Conservation (phyloP, 495 filamentous ascomycete genomes). For the Penicillium antarcticum region DNA sequence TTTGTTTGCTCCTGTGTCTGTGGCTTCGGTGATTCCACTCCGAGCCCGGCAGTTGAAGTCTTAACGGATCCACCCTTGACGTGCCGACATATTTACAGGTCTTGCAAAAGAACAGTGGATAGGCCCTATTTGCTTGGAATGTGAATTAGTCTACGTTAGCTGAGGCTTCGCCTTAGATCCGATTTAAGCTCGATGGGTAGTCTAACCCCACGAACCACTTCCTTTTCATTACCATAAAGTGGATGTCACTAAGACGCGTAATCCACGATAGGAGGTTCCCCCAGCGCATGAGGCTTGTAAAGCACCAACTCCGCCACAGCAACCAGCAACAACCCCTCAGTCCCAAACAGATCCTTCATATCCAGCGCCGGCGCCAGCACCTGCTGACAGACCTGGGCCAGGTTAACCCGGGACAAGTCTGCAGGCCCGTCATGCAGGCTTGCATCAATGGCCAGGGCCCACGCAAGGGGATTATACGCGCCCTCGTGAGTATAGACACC, state of each 20-base stretch:
- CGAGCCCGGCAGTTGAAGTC: too few species aligned
- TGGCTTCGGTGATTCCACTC: too few species aligned
- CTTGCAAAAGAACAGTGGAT: too few species aligned
- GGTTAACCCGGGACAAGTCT: conserved; percentile 21
- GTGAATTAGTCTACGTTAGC: neutral
- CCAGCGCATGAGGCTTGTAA: conserved; percentile 8
- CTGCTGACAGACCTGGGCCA: conserved; percentile 26
- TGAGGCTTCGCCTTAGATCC: neutral
- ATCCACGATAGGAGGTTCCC: conserved; percentile 16
- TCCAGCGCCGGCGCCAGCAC: conserved; percentile 28
- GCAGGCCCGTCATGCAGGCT: conserved; percentile 38
- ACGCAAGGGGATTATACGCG: conserved; percentile 42
- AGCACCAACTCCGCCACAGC: conserved; percentile 12
- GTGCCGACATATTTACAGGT: too few species aligned
- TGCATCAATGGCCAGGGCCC: conserved; percentile 41
- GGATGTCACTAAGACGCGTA: conserved; percentile 16
- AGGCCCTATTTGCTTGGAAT: too few species aligned
- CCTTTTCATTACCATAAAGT: neutral
- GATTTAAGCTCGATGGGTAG: too few species aligned
- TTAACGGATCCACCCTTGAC: neutral
- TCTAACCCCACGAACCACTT: neutral
- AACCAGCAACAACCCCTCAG: conserved; percentile 28
- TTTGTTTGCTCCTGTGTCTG: too few species aligned
- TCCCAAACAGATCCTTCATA: conserved; percentile 32
- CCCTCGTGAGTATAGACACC: conserved; percentile 43